Evolutionary conservation across 352 stramenopile species (phyloP).

Genomic region (Halophytophthora batemanensis): DNA sequence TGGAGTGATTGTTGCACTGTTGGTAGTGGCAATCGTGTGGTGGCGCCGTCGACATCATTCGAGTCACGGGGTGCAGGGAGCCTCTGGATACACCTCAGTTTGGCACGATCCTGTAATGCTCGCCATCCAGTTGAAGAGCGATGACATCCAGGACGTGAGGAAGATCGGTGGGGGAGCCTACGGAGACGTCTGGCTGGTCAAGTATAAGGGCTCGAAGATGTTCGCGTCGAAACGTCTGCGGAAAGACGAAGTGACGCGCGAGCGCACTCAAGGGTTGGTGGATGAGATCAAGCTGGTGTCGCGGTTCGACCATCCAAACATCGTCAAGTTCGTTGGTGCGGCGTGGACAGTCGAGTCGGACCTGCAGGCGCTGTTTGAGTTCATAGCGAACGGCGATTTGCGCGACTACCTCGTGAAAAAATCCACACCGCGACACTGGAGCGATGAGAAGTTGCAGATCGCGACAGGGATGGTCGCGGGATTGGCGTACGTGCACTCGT

Average conservation of each 20-base stretch:
- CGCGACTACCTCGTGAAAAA: conserved; percentile 24
- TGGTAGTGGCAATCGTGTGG: too few relatives aligned
- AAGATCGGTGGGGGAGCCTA: conserved; percentile 24
- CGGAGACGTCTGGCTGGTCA: conserved; percentile 27
- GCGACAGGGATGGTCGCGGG: conserved; percentile 35
- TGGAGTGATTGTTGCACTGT: too few relatives aligned
- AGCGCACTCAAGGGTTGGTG: conserved; percentile 16
- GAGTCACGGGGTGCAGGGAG: too few relatives aligned
- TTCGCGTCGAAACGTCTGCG: conserved; percentile 24
- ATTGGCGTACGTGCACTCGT: conserved; percentile 42
- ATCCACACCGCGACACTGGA: conserved; percentile 17
- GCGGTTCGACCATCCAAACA: conserved; percentile 29
- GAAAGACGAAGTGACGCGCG: conserved; percentile 12
- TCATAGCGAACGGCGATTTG: conserved; percentile 47
- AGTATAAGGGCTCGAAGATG: conserved; percentile 15
- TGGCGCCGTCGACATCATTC: too few relatives aligned
- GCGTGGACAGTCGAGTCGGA: conserved; percentile 45
- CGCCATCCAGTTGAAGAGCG: conserved; percentile 12
- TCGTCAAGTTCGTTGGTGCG: conserved; percentile 37
- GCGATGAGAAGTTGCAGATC: conserved; percentile 26
- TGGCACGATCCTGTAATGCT: conserved; percentile 21
- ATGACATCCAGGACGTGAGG: conserved; percentile 24
- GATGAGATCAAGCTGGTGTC: conserved; percentile 32
- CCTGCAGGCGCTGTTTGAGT: conserved; percentile 47
- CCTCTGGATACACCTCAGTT: conserved; percentile 14